phyloP scores from a whole-genome alignment of 495 filamentous ascomycete species.

The Xylaria longipes region DNA sequence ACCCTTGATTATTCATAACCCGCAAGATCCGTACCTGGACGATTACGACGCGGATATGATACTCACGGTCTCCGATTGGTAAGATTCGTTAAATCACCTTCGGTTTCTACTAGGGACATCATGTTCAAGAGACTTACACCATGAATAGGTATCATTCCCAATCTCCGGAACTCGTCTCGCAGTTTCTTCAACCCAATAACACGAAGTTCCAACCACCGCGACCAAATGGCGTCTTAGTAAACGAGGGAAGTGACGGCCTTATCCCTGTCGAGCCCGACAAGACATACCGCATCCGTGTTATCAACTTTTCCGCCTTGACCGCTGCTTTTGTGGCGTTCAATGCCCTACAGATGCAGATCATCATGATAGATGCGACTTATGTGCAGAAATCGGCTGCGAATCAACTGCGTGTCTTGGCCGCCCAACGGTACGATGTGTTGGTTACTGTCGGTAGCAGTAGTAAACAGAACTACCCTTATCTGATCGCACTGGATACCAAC shows the following conservation, averaged over 20 bases:
- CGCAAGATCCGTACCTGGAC: constrained; percentile 63
- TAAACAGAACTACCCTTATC: constrained; percentile 64
- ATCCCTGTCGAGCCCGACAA: constrained; percentile 69
- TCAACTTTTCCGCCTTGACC: constrained; percentile 73
- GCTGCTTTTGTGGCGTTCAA: constrained; percentile 67
- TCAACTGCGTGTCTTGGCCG: constrained; percentile 58
- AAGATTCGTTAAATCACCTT: constrained; percentile 30
- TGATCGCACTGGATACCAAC: constrained; percentile 56
- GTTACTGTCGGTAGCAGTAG: constrained; percentile 40
- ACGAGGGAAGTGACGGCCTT: constrained; percentile 65
- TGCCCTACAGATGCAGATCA: constrained; percentile 67
- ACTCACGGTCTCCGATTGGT: constrained; percentile 66
- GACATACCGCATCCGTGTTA: constrained; percentile 77
- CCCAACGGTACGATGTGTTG: constrained; percentile 71
- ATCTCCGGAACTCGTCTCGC: constrained; percentile 59
- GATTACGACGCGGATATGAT: constrained; percentile 72
- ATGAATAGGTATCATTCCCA: constrained; percentile 67
- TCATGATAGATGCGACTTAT: constrained; percentile 57
- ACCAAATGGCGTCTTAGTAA: constrained; percentile 68
- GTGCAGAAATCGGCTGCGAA: constrained; percentile 42
- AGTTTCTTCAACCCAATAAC: constrained; percentile 61
- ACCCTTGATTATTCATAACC: constrained; percentile 74
- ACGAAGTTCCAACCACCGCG: constrained; percentile 62
- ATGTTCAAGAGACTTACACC: constrained; percentile 53
- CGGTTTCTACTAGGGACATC: too few relatives aligned